A percentile compares a stretch with the other conserved stretches of the same genome.
These are phyloP conservation scores for Hymenoscyphus infarciens DNA, from an alignment of 2,329 filamentous ascomycete genomes.

Conservation along the genomic window DNA sequence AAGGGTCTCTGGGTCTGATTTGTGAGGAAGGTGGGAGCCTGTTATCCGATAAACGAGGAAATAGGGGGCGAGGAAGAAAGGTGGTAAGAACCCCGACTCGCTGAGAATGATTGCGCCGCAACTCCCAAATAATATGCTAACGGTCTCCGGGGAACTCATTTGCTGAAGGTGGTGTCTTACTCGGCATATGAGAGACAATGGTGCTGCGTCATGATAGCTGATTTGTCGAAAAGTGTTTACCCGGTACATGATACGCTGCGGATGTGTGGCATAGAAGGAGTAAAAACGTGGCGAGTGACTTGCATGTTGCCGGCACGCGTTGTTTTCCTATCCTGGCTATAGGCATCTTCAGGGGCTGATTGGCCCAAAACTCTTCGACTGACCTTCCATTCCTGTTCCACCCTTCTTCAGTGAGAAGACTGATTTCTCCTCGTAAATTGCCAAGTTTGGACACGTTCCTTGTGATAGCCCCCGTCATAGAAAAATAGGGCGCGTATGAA, in stretches of 20 bases:
- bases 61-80: background rate
- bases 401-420: background rate
- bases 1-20: background rate
- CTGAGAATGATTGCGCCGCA: background rate
- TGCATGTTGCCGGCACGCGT: background rate
- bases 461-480: background rate
- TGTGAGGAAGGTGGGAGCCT: background rate
- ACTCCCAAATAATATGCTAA: background rate
- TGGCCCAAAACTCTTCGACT: background rate
- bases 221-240: background rate
- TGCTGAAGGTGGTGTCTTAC: background rate
- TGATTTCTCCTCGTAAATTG: background rate
- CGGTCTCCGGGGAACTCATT: slow-evolving; percentile 4
- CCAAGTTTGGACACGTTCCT: background rate
- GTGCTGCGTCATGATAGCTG: background rate
- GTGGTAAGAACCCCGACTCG: background rate
- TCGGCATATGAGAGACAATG: background rate
- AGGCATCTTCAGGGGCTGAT: background rate
- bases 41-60: background rate
- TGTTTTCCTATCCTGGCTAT: background rate
- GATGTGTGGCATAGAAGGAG: background rate
- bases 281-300: slow-evolving; percentile 1
- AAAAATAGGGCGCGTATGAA: background rate
- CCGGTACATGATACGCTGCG: background rate
- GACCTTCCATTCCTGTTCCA: background rate